These are phyloP conservation scores for Tolypocladium ovalisporum DNA, from an alignment of 2,329 filamentous ascomycete species.

Conservation along the genomic window DNA sequence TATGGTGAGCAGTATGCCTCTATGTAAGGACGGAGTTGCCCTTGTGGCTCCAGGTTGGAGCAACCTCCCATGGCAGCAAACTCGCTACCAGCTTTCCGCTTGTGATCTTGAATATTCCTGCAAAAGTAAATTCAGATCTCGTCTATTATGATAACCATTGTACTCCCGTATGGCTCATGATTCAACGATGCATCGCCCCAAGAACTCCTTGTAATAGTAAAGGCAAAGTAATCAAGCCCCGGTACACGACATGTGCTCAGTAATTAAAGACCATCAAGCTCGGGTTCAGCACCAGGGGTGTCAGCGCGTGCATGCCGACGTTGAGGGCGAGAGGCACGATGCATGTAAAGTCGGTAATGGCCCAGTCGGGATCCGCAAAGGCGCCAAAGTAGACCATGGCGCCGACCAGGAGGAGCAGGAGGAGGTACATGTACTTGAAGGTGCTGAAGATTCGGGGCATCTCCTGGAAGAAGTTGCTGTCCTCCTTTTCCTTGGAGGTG, in stretches of 20 bases:
- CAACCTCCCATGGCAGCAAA: background rate
- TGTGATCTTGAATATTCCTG: background rate
- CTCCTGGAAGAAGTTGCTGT: constrained; percentile 45
- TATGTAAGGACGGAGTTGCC: background rate
- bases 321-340: constrained; percentile 45
- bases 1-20: background rate
- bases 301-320: constrained; percentile 27
- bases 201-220: background rate
- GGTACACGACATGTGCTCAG: background rate
- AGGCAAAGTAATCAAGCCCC: background rate
- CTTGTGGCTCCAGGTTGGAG: background rate
- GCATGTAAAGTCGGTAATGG: constrained; percentile 44
- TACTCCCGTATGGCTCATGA: background rate
- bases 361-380: constrained; percentile 41
- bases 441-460: constrained; percentile 41
- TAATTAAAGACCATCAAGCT: constrained; percentile 39
- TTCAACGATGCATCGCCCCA: background rate
- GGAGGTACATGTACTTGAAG: constrained; percentile 42
- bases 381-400: constrained; percentile 38
- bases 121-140: background rate
- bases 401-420: constrained; percentile 31
- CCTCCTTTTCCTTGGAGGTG: constrained; percentile 47
- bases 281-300: constrained; percentile 51
- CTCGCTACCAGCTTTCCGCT: background rate
- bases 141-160: background rate